phyloP scores from a whole-genome alignment of 2,329 filamentous ascomycete species.

The Fusarium equiseti region DNA sequence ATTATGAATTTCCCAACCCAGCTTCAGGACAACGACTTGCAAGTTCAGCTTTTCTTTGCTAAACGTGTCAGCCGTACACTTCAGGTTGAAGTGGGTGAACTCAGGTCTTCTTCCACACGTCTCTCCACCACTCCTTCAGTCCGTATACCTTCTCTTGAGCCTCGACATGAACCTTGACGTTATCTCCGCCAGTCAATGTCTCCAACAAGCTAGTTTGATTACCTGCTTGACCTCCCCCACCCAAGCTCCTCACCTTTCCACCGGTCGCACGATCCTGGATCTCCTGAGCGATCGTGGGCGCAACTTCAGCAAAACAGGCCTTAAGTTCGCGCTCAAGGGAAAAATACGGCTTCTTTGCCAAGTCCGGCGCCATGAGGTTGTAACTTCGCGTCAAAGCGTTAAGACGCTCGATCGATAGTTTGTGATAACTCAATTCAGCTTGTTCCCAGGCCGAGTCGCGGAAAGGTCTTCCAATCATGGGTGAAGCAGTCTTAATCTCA shows the following conservation, averaged over 20 bases:
- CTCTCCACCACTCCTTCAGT: slow-evolving; percentile 88
- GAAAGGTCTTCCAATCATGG: slow-evolving; percentile 66
- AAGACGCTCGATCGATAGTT: slow-evolving; percentile 79
- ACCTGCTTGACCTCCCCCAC: slow-evolving; percentile 49
- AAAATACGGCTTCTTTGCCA: slow-evolving; percentile 95
- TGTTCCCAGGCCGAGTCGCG: slow-evolving; percentile 82
- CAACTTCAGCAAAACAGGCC: slow-evolving; percentile 87
- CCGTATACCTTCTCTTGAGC: slow-evolving; percentile 83
- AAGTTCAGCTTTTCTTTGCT: background rate
- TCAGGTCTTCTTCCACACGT: slow-evolving; percentile 68
- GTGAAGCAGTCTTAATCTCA: slow-evolving; percentile 52
- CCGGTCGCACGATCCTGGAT: slow-evolving; percentile 76
- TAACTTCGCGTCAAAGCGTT: slow-evolving; percentile 87
- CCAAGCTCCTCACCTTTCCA: slow-evolving; percentile 52
- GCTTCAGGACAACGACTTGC: background rate
- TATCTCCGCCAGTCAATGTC: slow-evolving; percentile 64
- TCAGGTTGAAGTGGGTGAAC: background rate
- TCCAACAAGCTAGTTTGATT: slow-evolving; percentile 68
- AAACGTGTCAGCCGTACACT: background rate
- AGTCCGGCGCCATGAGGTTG: slow-evolving; percentile 92
- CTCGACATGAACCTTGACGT: slow-evolving; percentile 75
- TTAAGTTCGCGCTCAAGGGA: slow-evolving; percentile 83
- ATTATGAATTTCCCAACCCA: background rate
- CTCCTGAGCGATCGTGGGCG: slow-evolving; percentile 77
- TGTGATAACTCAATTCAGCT: slow-evolving; percentile 80